A percentile compares a stretch with the other conserved stretches of the same genome.
Evolutionary conservation across 148 eudicot genomes (phyloP).

Genomic region (Amaranthus cruentus): DNA sequence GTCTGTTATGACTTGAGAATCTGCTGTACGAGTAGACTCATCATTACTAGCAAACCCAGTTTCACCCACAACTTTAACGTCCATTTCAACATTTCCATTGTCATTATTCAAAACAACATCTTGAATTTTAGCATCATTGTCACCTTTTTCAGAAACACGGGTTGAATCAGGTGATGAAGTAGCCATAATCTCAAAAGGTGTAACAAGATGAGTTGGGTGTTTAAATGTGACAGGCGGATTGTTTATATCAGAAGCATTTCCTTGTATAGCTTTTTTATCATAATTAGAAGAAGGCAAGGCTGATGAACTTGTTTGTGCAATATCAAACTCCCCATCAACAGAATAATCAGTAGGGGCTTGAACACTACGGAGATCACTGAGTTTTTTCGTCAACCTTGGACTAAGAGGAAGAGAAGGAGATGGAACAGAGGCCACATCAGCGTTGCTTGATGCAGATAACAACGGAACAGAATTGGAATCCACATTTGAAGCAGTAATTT

Average conservation of each 20-base stretch:
- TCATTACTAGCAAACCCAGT: constrained; percentile 42
- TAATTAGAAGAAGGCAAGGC: constrained; percentile 45
- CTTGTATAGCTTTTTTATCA: constrained; percentile 45
- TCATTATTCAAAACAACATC: constrained; percentile 55
- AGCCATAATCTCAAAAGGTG: constrained; percentile 92
- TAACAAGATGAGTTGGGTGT: constrained; percentile 94
- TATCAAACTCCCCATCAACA: constrained; percentile 70
- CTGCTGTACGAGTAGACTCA: constrained; percentile 38
- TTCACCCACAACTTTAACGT: constrained; percentile 87
- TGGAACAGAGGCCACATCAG: constrained; percentile 43
- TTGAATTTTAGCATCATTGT: constrained; percentile 50
- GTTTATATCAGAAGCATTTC: constrained; percentile 41
- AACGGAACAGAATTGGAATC: constrained; percentile 42
- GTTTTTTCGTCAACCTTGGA: constrained; percentile 55
- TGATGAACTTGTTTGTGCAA: constrained; percentile 38
- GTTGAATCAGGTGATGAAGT: constrained; percentile 58
- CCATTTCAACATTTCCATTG: constrained; percentile 53
- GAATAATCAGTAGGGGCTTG: constrained; percentile 51
- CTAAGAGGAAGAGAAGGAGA: constrained; percentile 57
- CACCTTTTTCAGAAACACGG: constrained; percentile 44
- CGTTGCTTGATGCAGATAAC: constrained; percentile 36
- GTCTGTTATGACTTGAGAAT: constrained; percentile 37
- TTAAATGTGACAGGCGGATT: constrained; percentile 57
- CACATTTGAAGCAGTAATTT: constrained; percentile 28
- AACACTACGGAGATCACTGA: constrained; percentile 48